Evolutionary conservation across 805 yeast genomes (phyloP), one percentile per base, ranked within the genome.

Genomic region (Cyberlindnera meyerae): DNA sequence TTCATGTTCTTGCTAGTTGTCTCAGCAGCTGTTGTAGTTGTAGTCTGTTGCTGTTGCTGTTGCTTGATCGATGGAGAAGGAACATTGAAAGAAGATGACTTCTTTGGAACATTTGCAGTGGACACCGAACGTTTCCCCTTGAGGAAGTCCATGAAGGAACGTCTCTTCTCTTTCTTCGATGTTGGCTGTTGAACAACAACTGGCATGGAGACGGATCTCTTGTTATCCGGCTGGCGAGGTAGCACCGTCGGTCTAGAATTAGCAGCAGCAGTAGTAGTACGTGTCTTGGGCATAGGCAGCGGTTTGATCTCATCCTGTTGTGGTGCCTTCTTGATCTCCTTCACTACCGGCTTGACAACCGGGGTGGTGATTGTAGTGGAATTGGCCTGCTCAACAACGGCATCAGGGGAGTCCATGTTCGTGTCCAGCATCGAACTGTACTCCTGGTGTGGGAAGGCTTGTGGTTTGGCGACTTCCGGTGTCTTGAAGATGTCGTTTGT

Each of bases 401-500:
- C 24, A 8, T 16, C 20, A 22, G 33, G 33, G 22, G 33, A 26
- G 21, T 24, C 29, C 35, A 29, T 39, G 6, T 37, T 36, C 9
- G 34, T 5, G 6, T 30, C 41, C 8, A 49, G 35, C 44, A 43
- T 40, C 4, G 55, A 44, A 16, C 28, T 27, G 50, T 49, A 37
- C 40, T 42, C 26, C 46, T 47, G 29, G 45, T 43, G 24, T 9
- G 42, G 49, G 44, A 35, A 44, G 17, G 12, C 29, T 15, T 39
- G 46, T 17, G 42, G 27, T 34, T 42, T 52, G 36, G 34, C 43
- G 8, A 40, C 46, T 29, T 41, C 44, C 33, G 60, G 56, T 18
- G 62, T 51, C 40, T 52, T 41, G 41, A 53, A 50, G 26, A 48
- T 49, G 40, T 56, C 53, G n/a, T n/a, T n/a, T n/a, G n/a, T n/a